Base-by-base conservation (phyloP, 345 rosid species). In the Lepidium sativum region DNA sequence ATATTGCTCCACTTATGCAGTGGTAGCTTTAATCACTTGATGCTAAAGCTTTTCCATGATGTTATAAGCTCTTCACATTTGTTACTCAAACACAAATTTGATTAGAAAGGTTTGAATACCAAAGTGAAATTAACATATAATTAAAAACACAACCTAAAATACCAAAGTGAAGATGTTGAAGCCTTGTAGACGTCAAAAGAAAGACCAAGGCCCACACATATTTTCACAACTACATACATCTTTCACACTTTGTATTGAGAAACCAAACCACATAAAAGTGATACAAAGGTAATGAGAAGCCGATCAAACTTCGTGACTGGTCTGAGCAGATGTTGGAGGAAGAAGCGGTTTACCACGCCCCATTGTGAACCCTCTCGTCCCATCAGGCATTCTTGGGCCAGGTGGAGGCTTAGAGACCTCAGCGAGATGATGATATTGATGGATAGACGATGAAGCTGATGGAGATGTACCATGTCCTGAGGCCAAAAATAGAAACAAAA, bases 371-470 rank as follows among this genome's bases (percentile, higher is more conserved):
- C 99, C 99, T 69, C 90, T 80, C 33, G 92, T 94, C 71, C 99
- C 99, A 74, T 94, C 97, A 2, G 99, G 99, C 97, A 92, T 92
- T 80, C 67, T 89, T n/a, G 97, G 98, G 38, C 98, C 98, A 0
- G 96, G 95, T 11, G 97, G 95, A 42, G 86, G 97, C 77, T 83
- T 92, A 1, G 83, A 41, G 52, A 76, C 66, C 69, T 87, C 97
- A 8, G 27, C 40, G 0, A 62, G 61, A 23, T 50, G 40, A 43
- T 43, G 39, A 32, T n/a, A 23, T 4, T 40, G 68, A 75, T 84
- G 86, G 34, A 70, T 31, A 0, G 71, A 77, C 2, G 79, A 76
- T 25, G 82, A 55, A 8, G 69, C 10, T 6, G 76, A 74, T 16
- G 77, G 75, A 21, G 81, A 20, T 16, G 68, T 74, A 63, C 98